phyloP scores from a whole-genome alignment of 2,329 filamentous ascomycete species.

The Exophiala aquamarina region DNA sequence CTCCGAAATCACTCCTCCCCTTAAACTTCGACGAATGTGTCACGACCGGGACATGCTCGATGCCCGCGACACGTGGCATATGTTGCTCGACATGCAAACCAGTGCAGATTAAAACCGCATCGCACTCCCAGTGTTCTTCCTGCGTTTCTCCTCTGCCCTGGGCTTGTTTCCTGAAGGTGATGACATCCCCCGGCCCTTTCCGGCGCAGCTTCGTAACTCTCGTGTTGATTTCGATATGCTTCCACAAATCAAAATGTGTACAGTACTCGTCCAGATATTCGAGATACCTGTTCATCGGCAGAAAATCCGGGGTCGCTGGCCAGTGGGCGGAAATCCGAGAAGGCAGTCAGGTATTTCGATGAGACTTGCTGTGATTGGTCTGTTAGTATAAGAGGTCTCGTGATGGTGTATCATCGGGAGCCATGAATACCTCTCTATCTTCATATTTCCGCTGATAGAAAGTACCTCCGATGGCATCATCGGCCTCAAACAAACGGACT shows the following conservation, averaged over 20 bases:
- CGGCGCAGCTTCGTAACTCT: slow-evolving; percentile 8
- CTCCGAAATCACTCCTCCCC: slow-evolving; percentile 3
- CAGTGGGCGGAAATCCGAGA: slow-evolving; percentile 7
- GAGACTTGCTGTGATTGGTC: slow-evolving; percentile 6
- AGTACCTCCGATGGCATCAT: slow-evolving; percentile 13
- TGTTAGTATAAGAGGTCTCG: not conserved
- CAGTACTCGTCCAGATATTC: slow-evolving; percentile 11
- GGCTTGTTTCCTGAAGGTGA: not conserved
- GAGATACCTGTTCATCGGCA: slow-evolving; percentile 2
- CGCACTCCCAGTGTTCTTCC: slow-evolving; percentile 8
- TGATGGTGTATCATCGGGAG: not conserved
- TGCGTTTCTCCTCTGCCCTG: not conserved
- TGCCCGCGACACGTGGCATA: slow-evolving; percentile 5
- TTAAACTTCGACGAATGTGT: slow-evolving; percentile 11
- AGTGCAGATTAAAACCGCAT: slow-evolving; percentile 8
- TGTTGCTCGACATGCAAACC: slow-evolving; percentile 4
- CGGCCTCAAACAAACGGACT: slow-evolving; percentile 6
- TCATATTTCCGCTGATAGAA: slow-evolving; percentile 9
- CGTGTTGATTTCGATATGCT: slow-evolving; percentile 9
- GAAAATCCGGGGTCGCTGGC: slow-evolving; percentile 7
- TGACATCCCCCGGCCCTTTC: slow-evolving; percentile 2
- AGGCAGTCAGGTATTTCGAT: slow-evolving; percentile 7
- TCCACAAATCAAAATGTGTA: slow-evolving; percentile 7
- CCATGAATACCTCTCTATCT: slow-evolving; percentile 6
- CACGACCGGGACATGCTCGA: slow-evolving; percentile 9